Evolutionary conservation across 495 filamentous ascomycete species (phyloP), one percentile per base, ranked within the genome.

Genomic region (Beverwykella pulmonaria): DNA sequence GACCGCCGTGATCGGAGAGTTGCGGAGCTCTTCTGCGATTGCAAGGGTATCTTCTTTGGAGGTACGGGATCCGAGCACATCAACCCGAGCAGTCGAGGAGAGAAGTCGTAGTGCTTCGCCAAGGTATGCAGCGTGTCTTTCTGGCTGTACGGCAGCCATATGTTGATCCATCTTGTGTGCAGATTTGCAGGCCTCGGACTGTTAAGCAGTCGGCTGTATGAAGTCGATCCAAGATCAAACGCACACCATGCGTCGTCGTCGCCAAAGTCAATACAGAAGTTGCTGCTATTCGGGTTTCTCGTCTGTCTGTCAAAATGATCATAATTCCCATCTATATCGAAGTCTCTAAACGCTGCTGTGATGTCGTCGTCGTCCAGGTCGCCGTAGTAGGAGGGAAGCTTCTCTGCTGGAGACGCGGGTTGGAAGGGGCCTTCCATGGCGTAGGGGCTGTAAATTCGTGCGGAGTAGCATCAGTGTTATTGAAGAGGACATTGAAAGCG

Each of bases 201-300:
- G 14, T 62, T 52, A 14, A 82, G 63, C 1, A 80, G 67, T 20
- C 54, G 55, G 9, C 68, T 25, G n/a, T 89, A 60, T 14, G 86
- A 80, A 0, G 74, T 66, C 0, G 72, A 65, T 0, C 76, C 69
- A 30, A 92, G 64, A 73, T 93, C 79, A 34, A 85, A 83, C 4
- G 84, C 86, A 67, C 85, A 86, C 69, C 77, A 84, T 17, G 88
- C 87, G 66, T 82, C 79, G 12, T 87, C 79, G 23, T 82, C 81
- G 30, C 88, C 86, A 75, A 92, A 92, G 58, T 92, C 87, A 15
- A 93, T 78, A 20, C 89, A 83, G 69, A 93, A 92, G 60, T 70
- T 74, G n/a, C 36, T 67, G 53, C 62, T 68, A 10, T 49, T 48
- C 8, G 72, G 67, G 52, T 61, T 63, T 25, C 66, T 48, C 15